Percentiles rank a stretch among this genome's conserved stretches.
phyloP scores from a whole-genome alignment of 2,329 filamentous ascomycete species.

The Cucurbitaria berberidis region DNA sequence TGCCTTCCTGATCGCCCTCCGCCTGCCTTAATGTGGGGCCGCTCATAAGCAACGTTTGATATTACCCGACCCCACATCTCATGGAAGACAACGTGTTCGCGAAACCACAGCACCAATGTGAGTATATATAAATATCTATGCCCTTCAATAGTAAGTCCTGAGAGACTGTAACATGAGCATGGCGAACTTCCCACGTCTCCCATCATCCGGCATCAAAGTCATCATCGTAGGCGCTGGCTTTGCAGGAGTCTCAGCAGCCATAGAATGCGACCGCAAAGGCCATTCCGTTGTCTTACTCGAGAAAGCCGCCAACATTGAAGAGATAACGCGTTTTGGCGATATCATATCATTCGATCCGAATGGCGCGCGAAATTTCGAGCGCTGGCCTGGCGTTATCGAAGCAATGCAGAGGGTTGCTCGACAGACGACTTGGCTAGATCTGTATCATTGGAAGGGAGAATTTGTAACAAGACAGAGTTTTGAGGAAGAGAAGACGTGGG shows the following conservation, averaged over 20 bases:
- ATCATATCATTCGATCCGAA: conserved; percentile 69
- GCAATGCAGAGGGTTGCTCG: conserved; percentile 60
- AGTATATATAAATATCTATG: background rate
- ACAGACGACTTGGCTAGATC: conserved; percentile 62
- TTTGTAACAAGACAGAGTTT: conserved; percentile 63
- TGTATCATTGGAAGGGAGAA: conserved; percentile 67
- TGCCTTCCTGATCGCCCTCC: background rate
- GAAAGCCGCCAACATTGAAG: conserved; percentile 52
- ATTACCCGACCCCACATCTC: conserved; percentile 9
- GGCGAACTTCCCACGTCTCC: conserved; percentile 23
- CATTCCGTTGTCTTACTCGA: conserved; percentile 65
- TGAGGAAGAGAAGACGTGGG: conserved; percentile 44
- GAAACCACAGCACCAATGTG: background rate
- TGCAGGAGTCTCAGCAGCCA: conserved; percentile 67
- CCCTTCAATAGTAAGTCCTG: background rate
- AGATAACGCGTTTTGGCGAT: conserved; percentile 65
- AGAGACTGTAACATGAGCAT: conserved; percentile 4
- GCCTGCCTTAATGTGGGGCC: conserved; percentile 5
- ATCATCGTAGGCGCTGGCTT: conserved; percentile 61
- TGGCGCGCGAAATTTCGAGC: conserved; percentile 64
- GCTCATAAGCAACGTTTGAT: background rate
- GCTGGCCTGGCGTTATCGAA: conserved; percentile 55
- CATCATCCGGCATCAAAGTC: conserved; percentile 42
- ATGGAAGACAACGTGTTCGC: background rate
- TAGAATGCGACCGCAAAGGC: conserved; percentile 67